phyloP scores from a whole-genome alignment of 2,329 filamentous ascomycete genomes.

The Emergomyces orientalis region DNA sequence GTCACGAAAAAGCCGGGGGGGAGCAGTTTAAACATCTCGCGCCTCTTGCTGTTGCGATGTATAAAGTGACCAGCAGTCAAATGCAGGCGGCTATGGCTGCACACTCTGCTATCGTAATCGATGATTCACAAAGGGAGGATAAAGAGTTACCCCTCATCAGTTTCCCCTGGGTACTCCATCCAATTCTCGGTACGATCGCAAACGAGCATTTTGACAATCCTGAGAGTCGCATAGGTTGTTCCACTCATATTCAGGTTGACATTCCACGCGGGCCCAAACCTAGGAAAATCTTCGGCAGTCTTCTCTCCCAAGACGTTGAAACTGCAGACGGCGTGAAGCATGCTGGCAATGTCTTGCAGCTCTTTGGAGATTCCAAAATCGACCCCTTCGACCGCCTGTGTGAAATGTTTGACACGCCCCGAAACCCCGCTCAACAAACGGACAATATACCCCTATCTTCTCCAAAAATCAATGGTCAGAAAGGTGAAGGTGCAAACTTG shows the following conservation, averaged over 20 bases:
- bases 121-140: slow-evolving; percentile 12
- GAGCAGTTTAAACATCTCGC: slow-evolving; percentile 51
- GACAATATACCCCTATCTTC: neutral
- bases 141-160: slow-evolving; percentile 68
- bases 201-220: slow-evolving; percentile 27
- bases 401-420: slow-evolving; percentile 8
- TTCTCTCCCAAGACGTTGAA: slow-evolving; percentile 19
- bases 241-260: neutral
- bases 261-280: neutral
- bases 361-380: slow-evolving; percentile 19
- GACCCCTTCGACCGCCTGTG: slow-evolving; percentile 11
- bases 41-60: slow-evolving; percentile 78
- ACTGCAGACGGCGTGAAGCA: slow-evolving; percentile 26
- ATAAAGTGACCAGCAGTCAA: slow-evolving; percentile 67
- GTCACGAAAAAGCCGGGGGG: slow-evolving; percentile 56
- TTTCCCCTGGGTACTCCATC: slow-evolving; percentile 85
- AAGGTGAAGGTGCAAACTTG: neutral
- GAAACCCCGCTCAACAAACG: neutral
- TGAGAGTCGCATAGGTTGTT: neutral
- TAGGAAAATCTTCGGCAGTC: neutral
- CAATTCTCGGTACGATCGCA: slow-evolving; percentile 61
- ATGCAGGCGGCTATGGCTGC: slow-evolving; percentile 51
- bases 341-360: slow-evolving; percentile 28
- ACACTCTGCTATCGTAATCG: slow-evolving; percentile 26
- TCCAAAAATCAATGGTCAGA: neutral